Base-by-base conservation (phyloP, 331 rosid species). In the Rosa hybrid region DNA sequence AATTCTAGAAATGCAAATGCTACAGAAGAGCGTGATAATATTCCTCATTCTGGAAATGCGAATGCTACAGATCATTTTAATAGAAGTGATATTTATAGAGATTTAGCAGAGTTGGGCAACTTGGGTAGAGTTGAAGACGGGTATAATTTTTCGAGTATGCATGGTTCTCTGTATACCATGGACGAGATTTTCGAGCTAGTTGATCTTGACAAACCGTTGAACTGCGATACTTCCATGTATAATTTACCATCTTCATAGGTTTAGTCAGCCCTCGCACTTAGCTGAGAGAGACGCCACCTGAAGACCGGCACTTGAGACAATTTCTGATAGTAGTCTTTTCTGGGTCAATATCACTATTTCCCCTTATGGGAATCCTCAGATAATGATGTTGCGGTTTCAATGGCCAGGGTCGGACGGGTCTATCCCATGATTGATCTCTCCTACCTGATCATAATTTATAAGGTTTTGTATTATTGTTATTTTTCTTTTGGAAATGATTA, bases 161-260 rank as follows among this genome's bases (percentile, higher is more conserved):
- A 82, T 67, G 50, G 14, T 83, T 56, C 80, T 20, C 56, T 63
- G 23, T 42, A 50, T 46, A 16, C 73, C 17, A 1, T 79, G 64
- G 83, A 86, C 12, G 81, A 63, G 46, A 57, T 67, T 80, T 49
- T 90, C 78, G 97, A 90, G 86, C 84, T 90, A 80, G 48, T 0
- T 74, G 94, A 92, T 72, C 88, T 92, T 0, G 84, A 83, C 5
- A 3, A 74, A 17, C 87, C 90, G 10, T 12, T 63, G 42, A 25
- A 63, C 42, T 12, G 69, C 0, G 42, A 13, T 63, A 12, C 41
- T 63, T 63, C 38, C 10, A 10, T 27, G 42, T 27, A 27, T 27
- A 56, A 27, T 12, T 12, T 27, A 63, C 69, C 69, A 6, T 60
- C 38, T 10, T 53, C 59, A 10, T 7, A 8, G 63, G 63, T 56